phyloP scores from a whole-genome alignment of 2,329 filamentous ascomycete genomes.

The Metarhizium guizhouense region DNA sequence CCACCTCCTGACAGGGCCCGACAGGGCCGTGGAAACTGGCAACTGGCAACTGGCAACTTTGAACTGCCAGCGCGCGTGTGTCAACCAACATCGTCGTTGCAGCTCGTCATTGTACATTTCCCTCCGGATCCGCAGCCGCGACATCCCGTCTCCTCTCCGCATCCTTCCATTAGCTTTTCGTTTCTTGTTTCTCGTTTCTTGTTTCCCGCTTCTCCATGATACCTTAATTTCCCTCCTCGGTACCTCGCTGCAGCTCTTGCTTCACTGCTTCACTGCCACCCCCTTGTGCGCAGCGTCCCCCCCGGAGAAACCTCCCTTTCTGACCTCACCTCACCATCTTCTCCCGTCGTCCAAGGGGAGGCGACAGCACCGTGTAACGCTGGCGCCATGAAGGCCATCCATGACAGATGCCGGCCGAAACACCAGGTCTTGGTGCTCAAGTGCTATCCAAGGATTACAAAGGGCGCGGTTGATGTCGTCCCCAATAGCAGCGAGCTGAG shows the following conservation, averaged over 20 bases:
- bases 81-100: background rate
- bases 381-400: conserved; percentile 50
- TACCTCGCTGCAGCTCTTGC: background rate
- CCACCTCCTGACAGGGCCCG: background rate
- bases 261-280: background rate
- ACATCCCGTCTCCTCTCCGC: background rate
- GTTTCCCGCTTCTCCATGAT: background rate
- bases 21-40: background rate
- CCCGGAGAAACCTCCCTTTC: background rate
- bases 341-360: background rate
- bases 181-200: background rate
- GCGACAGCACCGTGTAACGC: conserved; percentile 14
- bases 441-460: conserved; percentile 89
- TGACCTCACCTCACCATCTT: background rate
- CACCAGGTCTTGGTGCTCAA: conserved; percentile 94
- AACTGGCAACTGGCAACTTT: background rate
- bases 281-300: background rate
- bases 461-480: conserved; percentile 85
- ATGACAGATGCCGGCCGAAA: conserved; percentile 73
- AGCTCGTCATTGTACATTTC: background rate
- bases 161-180: background rate
- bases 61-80: too few relatives aligned
- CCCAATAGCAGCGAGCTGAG: conserved; percentile 95
- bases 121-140: background rate
- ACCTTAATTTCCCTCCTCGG: background rate